Percentiles rank a stretch among this genome's conserved stretches.
Conservation (phyloP, 768 basidiomycete species). For the Lentinus brumalis region DNA sequence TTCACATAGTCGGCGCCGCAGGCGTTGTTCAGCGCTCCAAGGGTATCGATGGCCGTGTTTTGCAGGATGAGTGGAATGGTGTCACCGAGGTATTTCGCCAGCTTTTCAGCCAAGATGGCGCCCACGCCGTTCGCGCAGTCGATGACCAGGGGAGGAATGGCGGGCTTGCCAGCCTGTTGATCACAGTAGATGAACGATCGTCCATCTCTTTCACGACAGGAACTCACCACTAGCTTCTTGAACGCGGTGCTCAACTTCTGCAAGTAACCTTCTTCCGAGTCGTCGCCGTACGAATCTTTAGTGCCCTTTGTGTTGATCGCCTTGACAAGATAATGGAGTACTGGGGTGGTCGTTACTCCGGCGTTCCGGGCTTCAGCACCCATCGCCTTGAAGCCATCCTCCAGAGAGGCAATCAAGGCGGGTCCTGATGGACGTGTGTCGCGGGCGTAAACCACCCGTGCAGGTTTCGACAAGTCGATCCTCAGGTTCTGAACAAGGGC, state of each 20-base stretch:
- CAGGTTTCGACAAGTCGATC: slow-evolving; percentile 79
- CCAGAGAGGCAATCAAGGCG: slow-evolving; percentile 71
- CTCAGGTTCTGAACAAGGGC: slow-evolving; percentile 60
- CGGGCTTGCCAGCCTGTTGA: slow-evolving; percentile 57
- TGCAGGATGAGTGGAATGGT: slow-evolving; percentile 65
- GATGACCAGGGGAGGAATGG: slow-evolving; percentile 65
- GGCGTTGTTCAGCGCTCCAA: slow-evolving; percentile 77
- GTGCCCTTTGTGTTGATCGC: slow-evolving; percentile 86
- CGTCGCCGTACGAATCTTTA: slow-evolving; percentile 75
- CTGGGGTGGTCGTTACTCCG: slow-evolving; percentile 90
- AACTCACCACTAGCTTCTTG: slow-evolving; percentile 81
- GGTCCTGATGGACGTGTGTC: slow-evolving; percentile 92
- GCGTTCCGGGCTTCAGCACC: slow-evolving; percentile 69
- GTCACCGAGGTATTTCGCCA: slow-evolving; percentile 60
- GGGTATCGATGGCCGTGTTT: slow-evolving; percentile 65
- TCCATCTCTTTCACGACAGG: neutral
- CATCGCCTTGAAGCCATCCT: slow-evolving; percentile 80
- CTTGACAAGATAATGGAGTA: slow-evolving; percentile 92
- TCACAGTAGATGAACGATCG: slow-evolving; percentile 2
- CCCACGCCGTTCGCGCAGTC: slow-evolving; percentile 99
- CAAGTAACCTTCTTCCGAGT: slow-evolving; percentile 82
- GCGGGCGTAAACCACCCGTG: slow-evolving; percentile 85
- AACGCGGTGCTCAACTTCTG: slow-evolving; percentile 80
- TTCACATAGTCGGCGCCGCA: slow-evolving; percentile 99
- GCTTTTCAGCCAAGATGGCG: slow-evolving; percentile 62